These are phyloP conservation scores for Penicillium malachiteum DNA, from an alignment of 495 filamentous ascomycete genomes.

Conservation along the genomic window DNA sequence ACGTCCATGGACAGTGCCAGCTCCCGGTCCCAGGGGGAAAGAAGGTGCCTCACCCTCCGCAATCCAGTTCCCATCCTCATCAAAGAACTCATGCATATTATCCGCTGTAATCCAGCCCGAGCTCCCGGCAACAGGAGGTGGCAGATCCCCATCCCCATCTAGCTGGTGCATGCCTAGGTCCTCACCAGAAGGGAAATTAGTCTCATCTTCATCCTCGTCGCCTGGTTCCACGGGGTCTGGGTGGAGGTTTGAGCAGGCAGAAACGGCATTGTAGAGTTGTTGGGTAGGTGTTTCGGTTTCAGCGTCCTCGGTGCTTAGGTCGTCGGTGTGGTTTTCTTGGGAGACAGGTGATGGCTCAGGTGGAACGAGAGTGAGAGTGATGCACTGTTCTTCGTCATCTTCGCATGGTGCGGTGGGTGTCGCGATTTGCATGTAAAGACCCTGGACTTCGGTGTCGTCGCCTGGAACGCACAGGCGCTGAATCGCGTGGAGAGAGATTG, in stretches of 20 bases:
- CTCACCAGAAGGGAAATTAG: constrained; percentile 30
- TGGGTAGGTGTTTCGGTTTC: constrained; percentile 45
- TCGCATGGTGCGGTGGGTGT: constrained; percentile 48
- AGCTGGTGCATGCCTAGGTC: neutral
- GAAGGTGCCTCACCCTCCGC: constrained; percentile 39
- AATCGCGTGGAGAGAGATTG: constrained; percentile 85
- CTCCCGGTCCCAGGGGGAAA: constrained; percentile 53
- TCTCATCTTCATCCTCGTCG: constrained; percentile 47
- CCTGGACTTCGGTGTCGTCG: constrained; percentile 46
- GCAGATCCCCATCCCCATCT: constrained; percentile 54
- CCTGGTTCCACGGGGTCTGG: constrained; percentile 64
- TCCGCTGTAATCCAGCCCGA: constrained; percentile 96
- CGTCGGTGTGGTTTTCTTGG: constrained; percentile 6
- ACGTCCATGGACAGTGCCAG: constrained; percentile 55
- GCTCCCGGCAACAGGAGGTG: constrained; percentile 78
- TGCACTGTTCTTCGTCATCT: constrained; percentile 65
- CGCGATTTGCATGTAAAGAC: constrained; percentile 79
- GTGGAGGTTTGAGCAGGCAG: constrained; percentile 84
- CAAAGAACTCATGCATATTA: constrained; percentile 80
- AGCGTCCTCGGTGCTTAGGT: constrained; percentile 18
- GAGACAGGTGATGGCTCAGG: constrained; percentile 12
- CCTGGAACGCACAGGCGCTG: constrained; percentile 56
- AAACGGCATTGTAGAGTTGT: constrained; percentile 73
- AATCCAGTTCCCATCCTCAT: constrained; percentile 63
- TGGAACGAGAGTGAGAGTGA: constrained; percentile 76